Evolutionary conservation across 352 stramenopile species (phyloP).

Genomic region (Globisporangium echinulatum): DNA sequence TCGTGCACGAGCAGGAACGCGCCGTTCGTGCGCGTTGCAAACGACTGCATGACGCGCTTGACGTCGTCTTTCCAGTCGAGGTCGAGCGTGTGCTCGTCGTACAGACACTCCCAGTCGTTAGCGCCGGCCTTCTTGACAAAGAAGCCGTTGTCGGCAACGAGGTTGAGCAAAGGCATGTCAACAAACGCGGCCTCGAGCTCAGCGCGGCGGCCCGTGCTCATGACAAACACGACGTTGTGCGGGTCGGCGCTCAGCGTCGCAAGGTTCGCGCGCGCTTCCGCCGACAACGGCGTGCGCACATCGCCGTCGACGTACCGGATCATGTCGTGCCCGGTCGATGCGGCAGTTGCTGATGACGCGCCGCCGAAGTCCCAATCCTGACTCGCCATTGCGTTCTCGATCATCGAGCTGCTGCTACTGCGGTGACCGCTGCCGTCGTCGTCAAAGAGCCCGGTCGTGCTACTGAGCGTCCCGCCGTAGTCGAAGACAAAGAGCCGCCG

Average conservation of each 20-base stretch:
- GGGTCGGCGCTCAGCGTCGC: conserved; percentile 46
- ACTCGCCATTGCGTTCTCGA: too few relatives aligned
- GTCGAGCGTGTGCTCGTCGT: conserved; percentile 27
- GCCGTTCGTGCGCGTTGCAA: conserved; percentile 95
- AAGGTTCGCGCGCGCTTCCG: conserved; percentile 49
- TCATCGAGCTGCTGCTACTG: neutral
- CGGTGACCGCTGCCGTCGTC: conserved; percentile 30
- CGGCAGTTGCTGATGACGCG: too few relatives aligned
- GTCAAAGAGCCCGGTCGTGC: conserved; percentile 56
- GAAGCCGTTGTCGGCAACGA: conserved; percentile 66
- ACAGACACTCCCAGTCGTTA: conserved; percentile 54
- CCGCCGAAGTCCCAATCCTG: too few relatives aligned
- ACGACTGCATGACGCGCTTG: conserved; percentile 95
- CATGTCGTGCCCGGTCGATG: conserved; percentile 16
- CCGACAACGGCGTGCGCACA: conserved; percentile 56
- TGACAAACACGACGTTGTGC: conserved; percentile 62
- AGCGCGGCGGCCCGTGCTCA: conserved; percentile 47
- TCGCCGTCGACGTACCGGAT: conserved; percentile 64
- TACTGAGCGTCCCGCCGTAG: conserved; percentile 95
- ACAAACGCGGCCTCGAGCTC: conserved; percentile 60
- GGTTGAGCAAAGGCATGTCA: conserved; percentile 38
- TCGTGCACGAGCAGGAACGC: conserved; percentile 97
- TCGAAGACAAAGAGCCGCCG: conserved; percentile 95
- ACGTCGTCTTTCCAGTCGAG: conserved; percentile 94
- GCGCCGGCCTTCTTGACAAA: conserved; percentile 41